Evolutionary conservation across 345 rosid species (phyloP).

Genomic region (Excoecaria agallocha): DNA sequence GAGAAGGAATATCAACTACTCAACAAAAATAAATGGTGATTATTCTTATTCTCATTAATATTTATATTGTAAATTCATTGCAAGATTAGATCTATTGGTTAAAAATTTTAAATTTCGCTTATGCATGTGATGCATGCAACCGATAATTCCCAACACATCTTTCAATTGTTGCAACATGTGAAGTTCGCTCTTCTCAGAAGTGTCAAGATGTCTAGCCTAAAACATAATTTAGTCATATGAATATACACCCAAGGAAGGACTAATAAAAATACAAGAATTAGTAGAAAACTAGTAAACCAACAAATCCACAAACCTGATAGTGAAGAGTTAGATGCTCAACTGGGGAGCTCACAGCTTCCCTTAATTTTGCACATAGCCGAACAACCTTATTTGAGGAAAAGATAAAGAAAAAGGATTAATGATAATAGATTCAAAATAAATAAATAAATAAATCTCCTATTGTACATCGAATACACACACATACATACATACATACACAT

Average conservation of each 20-base stretch:
- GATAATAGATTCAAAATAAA: too few species aligned
- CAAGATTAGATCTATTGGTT: too few species aligned
- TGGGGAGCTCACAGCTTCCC: conserved; percentile 99
- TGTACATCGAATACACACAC: too few species aligned
- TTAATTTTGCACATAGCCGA: conserved; percentile 97
- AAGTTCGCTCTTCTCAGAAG: conserved; percentile 98
- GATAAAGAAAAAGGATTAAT: not conserved
- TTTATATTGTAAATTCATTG: too few species aligned
- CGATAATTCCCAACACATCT: too few species aligned
- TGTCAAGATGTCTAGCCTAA: conserved; percentile 98
- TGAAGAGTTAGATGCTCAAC: conserved; percentile 99
- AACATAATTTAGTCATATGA: conserved; percentile 14
- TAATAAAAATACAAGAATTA: not conserved
- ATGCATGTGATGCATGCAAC: too few species aligned
- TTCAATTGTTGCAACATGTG: conserved; percentile 97
- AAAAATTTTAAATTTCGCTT: too few species aligned
- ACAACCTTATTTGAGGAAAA: conserved; percentile 59
- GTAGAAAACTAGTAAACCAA: conserved; percentile 11
- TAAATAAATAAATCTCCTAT: not conserved
- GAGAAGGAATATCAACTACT: too few species aligned
- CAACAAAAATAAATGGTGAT: too few species aligned
- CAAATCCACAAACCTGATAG: conserved; percentile 72
- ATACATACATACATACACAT: too few species aligned
- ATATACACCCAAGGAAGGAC: not conserved
- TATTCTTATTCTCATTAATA: too few species aligned